Evolutionary conservation across 805 yeast genomes (phyloP), one percentile per base, ranked within the genome.

Genomic region (Suhomyces sp.): DNA sequence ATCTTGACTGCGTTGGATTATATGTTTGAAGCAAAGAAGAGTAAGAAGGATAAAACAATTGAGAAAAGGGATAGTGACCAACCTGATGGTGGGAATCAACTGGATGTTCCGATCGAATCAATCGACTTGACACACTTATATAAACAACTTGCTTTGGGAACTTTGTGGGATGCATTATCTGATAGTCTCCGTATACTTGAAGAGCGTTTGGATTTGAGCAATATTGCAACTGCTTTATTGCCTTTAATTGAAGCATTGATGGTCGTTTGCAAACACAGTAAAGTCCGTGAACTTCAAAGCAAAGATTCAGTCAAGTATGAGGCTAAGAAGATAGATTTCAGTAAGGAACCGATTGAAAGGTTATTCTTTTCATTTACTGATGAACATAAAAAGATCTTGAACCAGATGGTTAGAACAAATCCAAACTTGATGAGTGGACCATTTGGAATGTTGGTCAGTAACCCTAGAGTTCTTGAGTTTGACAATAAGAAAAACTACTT

Each of bases 361-460:
- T 58, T 87, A 39, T 88, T 90, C 62, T 85, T 85, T 55, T 74
- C 88, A 0, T 91, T 91, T 53, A 88, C 96, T 1, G 91, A 87
- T 45, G 83, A 83, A 44, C 96, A 90, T 56, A 82, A 86, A 53
- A 85, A 83, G 65, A 77, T 88, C 25, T 68, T 93, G 52, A 93
- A 93, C 54, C 88, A 82, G 53, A 85, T 93, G 95, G 91, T 93
- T 19, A 72, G 96, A 43, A 74, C 83, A 13, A 90, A 88, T 58
- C 95, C 97, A 1, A 86, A 88, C 49, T 70, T 93, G 48, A 86
- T 91, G 95, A 83, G 91, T 58, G 98, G 98, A 0, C 95, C 98
- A 11, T 88, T 93, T 54, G 78, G 95, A 1, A 80, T 88, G 71
- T 68, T 93, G 47, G 91, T 93, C 11, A 74, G 83, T 48, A 91